phyloP scores from a whole-genome alignment of 108 stramenopile species.

The Cyclotella kingstonii region DNA sequence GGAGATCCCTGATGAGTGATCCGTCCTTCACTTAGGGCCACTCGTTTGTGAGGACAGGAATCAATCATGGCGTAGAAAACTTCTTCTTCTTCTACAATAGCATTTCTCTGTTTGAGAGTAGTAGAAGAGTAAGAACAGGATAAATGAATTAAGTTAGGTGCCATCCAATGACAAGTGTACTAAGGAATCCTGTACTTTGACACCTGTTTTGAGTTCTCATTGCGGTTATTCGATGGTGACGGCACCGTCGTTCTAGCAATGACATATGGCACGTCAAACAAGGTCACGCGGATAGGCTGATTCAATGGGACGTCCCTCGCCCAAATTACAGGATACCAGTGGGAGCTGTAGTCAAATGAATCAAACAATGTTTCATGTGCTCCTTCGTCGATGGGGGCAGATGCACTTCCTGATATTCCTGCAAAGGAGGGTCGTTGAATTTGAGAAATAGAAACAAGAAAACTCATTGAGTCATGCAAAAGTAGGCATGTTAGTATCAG shows the following conservation, averaged over 20 bases:
- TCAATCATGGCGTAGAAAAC: conserved; percentile 47
- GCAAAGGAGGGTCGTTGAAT: background rate
- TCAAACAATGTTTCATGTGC: conserved; percentile 19
- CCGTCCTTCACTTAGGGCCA: conserved; percentile 60
- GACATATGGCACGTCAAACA: conserved; percentile 75
- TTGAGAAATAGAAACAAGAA: no score
- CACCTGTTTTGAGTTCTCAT: no score
- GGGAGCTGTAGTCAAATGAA: conserved; percentile 54
- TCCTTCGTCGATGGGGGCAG: background rate
- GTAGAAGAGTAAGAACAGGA: no score
- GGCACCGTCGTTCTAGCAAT: conserved; percentile 36
- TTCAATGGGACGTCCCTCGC: conserved; percentile 54
- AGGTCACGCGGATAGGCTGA: conserved; percentile 53
- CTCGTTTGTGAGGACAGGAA: conserved; percentile 65
- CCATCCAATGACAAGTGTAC: no score
- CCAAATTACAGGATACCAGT: conserved; percentile 72
- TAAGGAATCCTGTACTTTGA: no score
- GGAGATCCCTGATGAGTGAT: conserved; percentile 41
- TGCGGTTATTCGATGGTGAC: background rate
- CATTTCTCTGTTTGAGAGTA: no score
- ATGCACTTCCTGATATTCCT: background rate
- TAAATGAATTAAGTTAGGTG: no score
- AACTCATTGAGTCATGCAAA: no score
- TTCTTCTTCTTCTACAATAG: conserved; percentile 11
- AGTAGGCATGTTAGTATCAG: no score